Conservation (phyloP, 2,329 filamentous ascomycete genomes). For the Trichoderma citrinoviride region DNA sequence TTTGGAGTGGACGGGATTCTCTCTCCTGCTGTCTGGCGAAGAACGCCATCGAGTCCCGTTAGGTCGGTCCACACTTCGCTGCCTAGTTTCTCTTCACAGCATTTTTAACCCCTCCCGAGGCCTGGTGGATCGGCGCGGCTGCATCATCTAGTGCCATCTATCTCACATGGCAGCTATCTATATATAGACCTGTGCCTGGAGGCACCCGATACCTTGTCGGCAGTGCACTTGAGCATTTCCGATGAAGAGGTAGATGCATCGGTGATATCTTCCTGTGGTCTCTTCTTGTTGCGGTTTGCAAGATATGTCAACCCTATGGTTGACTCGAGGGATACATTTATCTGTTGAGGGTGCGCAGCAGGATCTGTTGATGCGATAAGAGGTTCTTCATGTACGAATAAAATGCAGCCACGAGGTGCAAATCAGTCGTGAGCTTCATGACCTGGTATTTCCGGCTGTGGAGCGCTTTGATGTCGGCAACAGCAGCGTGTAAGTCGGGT, state of each 20-base stretch:
- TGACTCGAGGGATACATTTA: accelerated
- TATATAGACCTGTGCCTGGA: too few relatives aligned
- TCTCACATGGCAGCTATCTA: neutral
- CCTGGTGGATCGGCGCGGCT: neutral
- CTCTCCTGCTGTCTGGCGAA: too few relatives aligned
- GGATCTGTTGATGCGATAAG: neutral
- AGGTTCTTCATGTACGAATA: neutral
- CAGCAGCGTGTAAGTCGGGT: neutral
- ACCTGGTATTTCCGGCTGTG: neutral
- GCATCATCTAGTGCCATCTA: neutral
- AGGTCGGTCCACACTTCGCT: too few relatives aligned
- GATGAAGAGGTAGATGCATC: too few relatives aligned
- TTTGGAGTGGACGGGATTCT: too few relatives aligned
- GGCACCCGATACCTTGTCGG: too few relatives aligned
- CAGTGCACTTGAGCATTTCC: too few relatives aligned
- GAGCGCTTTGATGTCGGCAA: too few relatives aligned
- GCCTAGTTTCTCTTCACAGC: neutral
- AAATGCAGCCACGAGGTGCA: neutral
- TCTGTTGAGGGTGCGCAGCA: neutral
- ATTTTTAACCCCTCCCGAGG: neutral
- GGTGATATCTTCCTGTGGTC: neutral
- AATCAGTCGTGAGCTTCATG: too few relatives aligned
- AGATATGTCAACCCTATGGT: neutral
- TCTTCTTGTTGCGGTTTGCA: too few relatives aligned
- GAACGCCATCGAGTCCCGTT: neutral